Conservation (phyloP, 352 stramenopile species). For the Phytophthora sansomeana region DNA sequence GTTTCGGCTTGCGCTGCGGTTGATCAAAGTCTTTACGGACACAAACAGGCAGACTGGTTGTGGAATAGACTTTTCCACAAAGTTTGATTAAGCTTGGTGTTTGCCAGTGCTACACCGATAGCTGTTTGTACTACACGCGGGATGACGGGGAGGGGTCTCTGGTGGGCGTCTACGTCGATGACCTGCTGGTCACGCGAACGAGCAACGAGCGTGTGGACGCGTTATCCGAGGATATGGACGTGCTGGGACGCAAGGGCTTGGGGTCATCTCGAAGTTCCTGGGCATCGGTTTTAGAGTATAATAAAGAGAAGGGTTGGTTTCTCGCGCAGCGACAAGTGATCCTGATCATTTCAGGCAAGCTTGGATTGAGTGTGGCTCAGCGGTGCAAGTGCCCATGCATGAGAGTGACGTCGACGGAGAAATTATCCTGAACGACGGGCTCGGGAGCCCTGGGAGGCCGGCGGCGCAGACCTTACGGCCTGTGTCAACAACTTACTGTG, state of each 20-base stretch:
- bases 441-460: background rate
- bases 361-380: conserved; percentile 11
- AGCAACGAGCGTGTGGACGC: background rate
- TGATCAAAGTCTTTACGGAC: conserved; percentile 40
- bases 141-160: conserved; percentile 1
- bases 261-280: conserved; percentile 29
- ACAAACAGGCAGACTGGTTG: conserved; percentile 36
- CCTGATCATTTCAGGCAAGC: conserved; percentile 15
- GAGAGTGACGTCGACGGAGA: background rate
- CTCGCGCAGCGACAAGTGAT: conserved; percentile 31
- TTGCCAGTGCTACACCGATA: conserved; percentile 22
- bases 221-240: conserved; percentile 17
- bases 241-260: conserved; percentile 35
- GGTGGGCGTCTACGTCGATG: conserved; percentile 39
- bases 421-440: conserved; percentile 2
- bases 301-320: conserved; percentile 1
- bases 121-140: conserved; percentile 32
- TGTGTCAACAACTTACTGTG: conserved; percentile 47
- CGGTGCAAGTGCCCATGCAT: conserved; percentile 15
- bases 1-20: conserved; percentile 12
- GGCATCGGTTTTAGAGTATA: conserved; percentile 30
- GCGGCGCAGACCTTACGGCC: conserved; percentile 42
- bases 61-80: conserved; percentile 31
- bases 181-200: conserved; percentile 31
- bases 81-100: conserved; percentile 22